Base-by-base conservation (phyloP, 2,329 filamentous ascomycete genomes). In the Pezicula neosporulosa region DNA sequence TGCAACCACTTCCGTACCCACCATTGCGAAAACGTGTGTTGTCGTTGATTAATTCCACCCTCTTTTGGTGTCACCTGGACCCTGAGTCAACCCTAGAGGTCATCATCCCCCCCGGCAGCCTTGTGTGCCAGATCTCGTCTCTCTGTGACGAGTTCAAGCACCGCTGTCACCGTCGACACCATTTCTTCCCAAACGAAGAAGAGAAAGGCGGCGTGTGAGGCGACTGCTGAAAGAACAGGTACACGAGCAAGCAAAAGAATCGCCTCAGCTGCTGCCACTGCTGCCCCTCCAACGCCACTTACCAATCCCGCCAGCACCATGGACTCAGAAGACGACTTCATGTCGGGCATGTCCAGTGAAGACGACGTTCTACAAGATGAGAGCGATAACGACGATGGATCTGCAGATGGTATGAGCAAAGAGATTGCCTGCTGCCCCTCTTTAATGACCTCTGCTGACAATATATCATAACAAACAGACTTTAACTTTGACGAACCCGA, bases 321-420 rank as follows among this genome's bases (percentile, higher is more conserved):
- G 92, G 91, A 96, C 74, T 97, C 92, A 8, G 93, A 97, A 63
- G 91, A 97, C 65, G 93, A 97, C 54, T 92, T 92, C 70, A 87
- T 94, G 81, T 95, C 89, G 62, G 84, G 85, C 66, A 78, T 86
- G 62, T 93, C 89, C 39, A 96, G 88, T 66, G 86, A 86, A 50
- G 86, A 89, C 58, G 81, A 82, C 54, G 81, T 90, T 54, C 79
- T 87, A 69, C 81, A 87, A 56, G 88, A 91, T 63, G 85, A 88
- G 54, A 91, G 88, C 61, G 91, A 90, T 49, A 89, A 91, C 62
- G 85, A 90, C 49, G 89, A 92, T 63, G 86, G 56, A 35, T 66
- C 64, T 24, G 65, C 52, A 58, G 66, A 68, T 57, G 66, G 66
- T 68, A 59, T 47, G 57, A 48, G 3, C 28, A 30, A 24, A n/a